phyloP scores from a whole-genome alignment of 139 green algal genomes.

The Bryopsis sp. region DNA sequence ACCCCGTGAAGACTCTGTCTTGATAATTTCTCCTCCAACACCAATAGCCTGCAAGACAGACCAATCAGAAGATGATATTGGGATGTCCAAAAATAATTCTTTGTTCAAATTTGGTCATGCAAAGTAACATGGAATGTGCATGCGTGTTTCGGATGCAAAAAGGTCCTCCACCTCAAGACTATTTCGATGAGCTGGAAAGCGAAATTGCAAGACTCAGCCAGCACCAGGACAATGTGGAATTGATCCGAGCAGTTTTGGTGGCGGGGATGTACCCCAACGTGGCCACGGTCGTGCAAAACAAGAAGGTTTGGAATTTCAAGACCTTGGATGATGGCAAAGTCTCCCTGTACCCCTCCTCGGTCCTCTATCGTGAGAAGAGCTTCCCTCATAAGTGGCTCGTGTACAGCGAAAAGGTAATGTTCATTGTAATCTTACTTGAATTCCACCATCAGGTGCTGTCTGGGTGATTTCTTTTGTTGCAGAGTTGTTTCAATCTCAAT shows the following conservation, averaged over 20 bases:
- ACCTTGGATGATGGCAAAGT: constrained; percentile 14
- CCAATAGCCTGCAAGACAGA: too few relatives aligned
- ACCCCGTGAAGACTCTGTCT: too few relatives aligned
- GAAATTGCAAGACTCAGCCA: constrained; percentile 4
- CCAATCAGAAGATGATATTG: too few relatives aligned
- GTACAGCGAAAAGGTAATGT: constrained; percentile 13
- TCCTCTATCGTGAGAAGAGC: neutral
- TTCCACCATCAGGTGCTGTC: too few relatives aligned
- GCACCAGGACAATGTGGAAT: constrained; percentile 3
- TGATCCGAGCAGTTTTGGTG: constrained; percentile 5
- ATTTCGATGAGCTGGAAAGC: neutral
- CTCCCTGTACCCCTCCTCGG: neutral
- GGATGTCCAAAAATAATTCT: too few relatives aligned
- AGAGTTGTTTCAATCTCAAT: too few relatives aligned
- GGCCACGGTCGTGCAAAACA: neutral
- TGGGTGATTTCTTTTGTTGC: too few relatives aligned
- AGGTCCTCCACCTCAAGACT: neutral
- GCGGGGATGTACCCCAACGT: constrained; percentile 14
- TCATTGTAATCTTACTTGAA: constrained; percentile 12
- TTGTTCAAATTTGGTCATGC: too few relatives aligned
- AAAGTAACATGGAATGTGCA: too few relatives aligned
- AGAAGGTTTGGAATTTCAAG: neutral
- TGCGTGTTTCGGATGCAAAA: too few relatives aligned
- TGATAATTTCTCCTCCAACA: too few relatives aligned
- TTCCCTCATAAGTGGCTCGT: constrained; percentile 15